Evolutionary conservation across 1,284 basidiomycete genomes (phyloP).

Genomic region (Austroboletus novae-zelandiae): DNA sequence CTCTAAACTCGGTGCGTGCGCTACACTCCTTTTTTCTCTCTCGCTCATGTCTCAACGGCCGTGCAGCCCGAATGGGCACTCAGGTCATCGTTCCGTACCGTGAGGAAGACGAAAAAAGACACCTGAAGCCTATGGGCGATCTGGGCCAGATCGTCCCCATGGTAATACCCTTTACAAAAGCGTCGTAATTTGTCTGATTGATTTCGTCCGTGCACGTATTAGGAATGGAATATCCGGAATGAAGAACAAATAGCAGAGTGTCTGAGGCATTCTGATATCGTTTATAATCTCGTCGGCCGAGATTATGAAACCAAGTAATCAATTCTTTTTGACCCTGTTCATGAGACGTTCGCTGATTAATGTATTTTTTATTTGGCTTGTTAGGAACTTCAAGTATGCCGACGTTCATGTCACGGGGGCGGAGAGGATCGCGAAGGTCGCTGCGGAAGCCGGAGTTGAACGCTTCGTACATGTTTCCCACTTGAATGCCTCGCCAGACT

Average conservation of each 20-base stretch:
- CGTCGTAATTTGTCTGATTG: slow-evolving; percentile 25
- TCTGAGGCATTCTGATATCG: slow-evolving; percentile 93
- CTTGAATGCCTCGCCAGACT: slow-evolving; percentile 83
- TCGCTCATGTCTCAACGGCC: slow-evolving; percentile 25
- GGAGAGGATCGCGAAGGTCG: slow-evolving; percentile 78
- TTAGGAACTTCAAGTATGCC: slow-evolving; percentile 80
- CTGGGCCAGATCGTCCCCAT: slow-evolving; percentile 95
- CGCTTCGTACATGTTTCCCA: slow-evolving; percentile 96
- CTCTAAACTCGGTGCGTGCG: slow-evolving; percentile 76
- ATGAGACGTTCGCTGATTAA: slow-evolving; percentile 9
- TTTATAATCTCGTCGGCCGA: slow-evolving; percentile 34
- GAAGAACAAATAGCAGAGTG: slow-evolving; percentile 85
- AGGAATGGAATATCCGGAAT: slow-evolving; percentile 73
- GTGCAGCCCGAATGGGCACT: slow-evolving; percentile 82
- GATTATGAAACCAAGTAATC: slow-evolving; percentile 75
- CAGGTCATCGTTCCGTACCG: slow-evolving; percentile 96
- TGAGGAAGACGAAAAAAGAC: slow-evolving; percentile 92
- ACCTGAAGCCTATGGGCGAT: slow-evolving; percentile 93
- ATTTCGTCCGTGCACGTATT: slow-evolving; percentile 17
- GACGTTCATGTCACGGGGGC: slow-evolving; percentile 83
- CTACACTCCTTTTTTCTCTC: slow-evolving; percentile 1
- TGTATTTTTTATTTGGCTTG: slow-evolving; percentile 5
- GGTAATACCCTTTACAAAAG: slow-evolving; percentile 43
- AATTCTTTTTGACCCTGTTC: slow-evolving; percentile 14
- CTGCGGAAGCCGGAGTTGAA: slow-evolving; percentile 75